Evolutionary conservation across 2,329 filamentous ascomycete genomes (phyloP).

Genomic region (Ascochyta koolunga): DNA sequence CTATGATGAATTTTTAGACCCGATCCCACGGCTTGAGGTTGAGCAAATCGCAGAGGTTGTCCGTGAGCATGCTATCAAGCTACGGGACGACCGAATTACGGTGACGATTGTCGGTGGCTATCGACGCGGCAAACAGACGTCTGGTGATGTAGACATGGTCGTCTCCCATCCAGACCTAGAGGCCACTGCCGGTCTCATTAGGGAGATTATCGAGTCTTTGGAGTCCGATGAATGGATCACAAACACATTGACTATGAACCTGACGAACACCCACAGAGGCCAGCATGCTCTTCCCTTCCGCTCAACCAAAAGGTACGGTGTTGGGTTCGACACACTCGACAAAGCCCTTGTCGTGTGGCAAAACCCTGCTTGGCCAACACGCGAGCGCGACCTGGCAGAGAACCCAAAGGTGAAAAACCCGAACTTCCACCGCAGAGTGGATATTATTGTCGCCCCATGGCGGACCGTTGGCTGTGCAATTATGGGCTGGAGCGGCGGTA

Average conservation of each 20-base stretch:
- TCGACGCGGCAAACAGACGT: constrained; percentile 73
- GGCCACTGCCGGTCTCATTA: constrained; percentile 72
- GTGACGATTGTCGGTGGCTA: constrained; percentile 79
- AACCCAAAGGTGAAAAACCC: constrained; percentile 62
- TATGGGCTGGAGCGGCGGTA: constrained; percentile 85
- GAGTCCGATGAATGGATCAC: constrained; percentile 76
- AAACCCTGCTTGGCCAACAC: constrained; percentile 59
- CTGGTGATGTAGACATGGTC: constrained; percentile 85
- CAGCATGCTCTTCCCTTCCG: constrained; percentile 68
- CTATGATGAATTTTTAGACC: constrained; percentile 80
- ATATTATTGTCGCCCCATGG: constrained; percentile 92
- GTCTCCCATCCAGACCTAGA: constrained; percentile 76
- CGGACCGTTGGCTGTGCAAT: constrained; percentile 86
- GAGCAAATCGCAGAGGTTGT: constrained; percentile 70
- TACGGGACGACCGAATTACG: constrained; percentile 62
- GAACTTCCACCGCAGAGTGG: constrained; percentile 81
- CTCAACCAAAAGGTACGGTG: constrained; percentile 48
- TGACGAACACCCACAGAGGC: constrained; percentile 72
- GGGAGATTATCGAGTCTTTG: constrained; percentile 71
- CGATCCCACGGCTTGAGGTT: constrained; percentile 76
- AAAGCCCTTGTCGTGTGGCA: constrained; percentile 96
- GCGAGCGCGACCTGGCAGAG: constrained; percentile 42
- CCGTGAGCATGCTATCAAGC: constrained; percentile 67
- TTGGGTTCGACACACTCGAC: constrained; percentile 85
- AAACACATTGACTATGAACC: constrained; percentile 76